Conservation (phyloP, 768 basidiomycete genomes). For the Phylloporus arenicola region DNA sequence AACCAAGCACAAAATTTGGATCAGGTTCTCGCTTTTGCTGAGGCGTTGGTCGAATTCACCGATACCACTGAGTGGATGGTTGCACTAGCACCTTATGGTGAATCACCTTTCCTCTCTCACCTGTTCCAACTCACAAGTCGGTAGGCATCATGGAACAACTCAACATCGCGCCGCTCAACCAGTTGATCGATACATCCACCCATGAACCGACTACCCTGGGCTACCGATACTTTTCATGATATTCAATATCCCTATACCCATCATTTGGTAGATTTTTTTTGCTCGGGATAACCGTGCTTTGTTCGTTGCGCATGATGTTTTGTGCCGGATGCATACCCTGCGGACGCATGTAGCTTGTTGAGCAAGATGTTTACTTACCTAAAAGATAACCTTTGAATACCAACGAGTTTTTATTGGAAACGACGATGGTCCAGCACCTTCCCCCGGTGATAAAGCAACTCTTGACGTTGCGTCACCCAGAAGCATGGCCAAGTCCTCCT, state of each 20-base stretch:
- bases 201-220: slow-evolving; percentile 51
- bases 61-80: slow-evolving; percentile 13
- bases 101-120: slow-evolving; percentile 8
- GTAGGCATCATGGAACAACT: slow-evolving; percentile 50
- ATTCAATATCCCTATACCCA: slow-evolving; percentile 14
- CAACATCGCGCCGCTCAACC: slow-evolving; percentile 49
- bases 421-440: slow-evolving; percentile 40
- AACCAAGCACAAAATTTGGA: slow-evolving; percentile 29
- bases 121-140: slow-evolving; percentile 6
- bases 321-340: slow-evolving; percentile 20
- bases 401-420: background rate
- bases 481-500: slow-evolving; percentile 53
- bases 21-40: slow-evolving; percentile 45
- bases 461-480: slow-evolving; percentile 60
- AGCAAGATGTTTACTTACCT: slow-evolving; percentile 9
- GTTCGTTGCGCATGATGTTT: slow-evolving; percentile 12
- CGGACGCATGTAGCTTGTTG: slow-evolving; percentile 20
- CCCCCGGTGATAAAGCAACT: slow-evolving; percentile 68
- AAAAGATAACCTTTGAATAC: background rate
- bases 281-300: background rate
- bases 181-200: slow-evolving; percentile 37
- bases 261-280: slow-evolving; percentile 10
- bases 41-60: slow-evolving; percentile 40
- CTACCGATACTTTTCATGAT: slow-evolving; percentile 37
- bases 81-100: slow-evolving; percentile 58